phyloP scores from a whole-genome alignment of 352 stramenopile genomes.

The Pythium biforme region DNA sequence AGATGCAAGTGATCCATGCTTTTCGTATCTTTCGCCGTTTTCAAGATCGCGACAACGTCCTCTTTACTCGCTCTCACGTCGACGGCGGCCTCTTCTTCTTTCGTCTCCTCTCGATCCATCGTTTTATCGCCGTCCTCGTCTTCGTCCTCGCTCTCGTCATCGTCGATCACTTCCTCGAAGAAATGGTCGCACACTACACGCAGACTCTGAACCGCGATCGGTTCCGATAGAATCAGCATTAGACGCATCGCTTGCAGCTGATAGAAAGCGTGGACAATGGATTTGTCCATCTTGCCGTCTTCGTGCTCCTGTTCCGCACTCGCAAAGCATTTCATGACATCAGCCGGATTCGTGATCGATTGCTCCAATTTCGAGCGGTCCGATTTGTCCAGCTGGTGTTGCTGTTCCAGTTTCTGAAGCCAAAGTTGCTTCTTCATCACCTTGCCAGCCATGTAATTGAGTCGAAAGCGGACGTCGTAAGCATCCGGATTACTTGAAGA shows the following conservation, averaged over 20 bases:
- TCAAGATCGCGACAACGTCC: conserved; percentile 40
- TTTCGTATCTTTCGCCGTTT: not conserved
- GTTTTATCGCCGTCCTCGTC: conserved; percentile 3
- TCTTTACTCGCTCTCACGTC: conserved; percentile 39
- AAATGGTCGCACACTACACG: conserved; percentile 50
- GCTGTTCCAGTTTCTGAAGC: conserved; percentile 23
- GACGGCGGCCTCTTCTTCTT: conserved; percentile 9
- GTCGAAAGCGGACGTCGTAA: conserved; percentile 58
- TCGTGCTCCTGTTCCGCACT: conserved; percentile 55
- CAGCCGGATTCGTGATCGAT: not conserved
- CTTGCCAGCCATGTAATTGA: conserved; percentile 80
- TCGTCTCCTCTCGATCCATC: conserved; percentile 10
- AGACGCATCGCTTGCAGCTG: conserved; percentile 64
- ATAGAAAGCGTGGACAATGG: conserved; percentile 79
- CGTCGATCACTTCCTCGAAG: conserved; percentile 47
- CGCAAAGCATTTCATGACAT: conserved; percentile 51
- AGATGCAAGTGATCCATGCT: conserved; percentile 15
- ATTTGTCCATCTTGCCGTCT: conserved; percentile 65
- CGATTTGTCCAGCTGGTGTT: not conserved
- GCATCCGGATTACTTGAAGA: conserved; percentile 28
- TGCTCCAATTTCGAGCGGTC: not conserved
- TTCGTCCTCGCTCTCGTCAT: conserved; percentile 24
- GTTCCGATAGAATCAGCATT: conserved; percentile 39
- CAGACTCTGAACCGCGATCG: conserved; percentile 30
- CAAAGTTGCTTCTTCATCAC: conserved; percentile 58